Evolutionary conservation across 139 green algal species (phyloP), one percentile per base, ranked within the genome.

Genomic region (Trebouxia sp.): DNA sequence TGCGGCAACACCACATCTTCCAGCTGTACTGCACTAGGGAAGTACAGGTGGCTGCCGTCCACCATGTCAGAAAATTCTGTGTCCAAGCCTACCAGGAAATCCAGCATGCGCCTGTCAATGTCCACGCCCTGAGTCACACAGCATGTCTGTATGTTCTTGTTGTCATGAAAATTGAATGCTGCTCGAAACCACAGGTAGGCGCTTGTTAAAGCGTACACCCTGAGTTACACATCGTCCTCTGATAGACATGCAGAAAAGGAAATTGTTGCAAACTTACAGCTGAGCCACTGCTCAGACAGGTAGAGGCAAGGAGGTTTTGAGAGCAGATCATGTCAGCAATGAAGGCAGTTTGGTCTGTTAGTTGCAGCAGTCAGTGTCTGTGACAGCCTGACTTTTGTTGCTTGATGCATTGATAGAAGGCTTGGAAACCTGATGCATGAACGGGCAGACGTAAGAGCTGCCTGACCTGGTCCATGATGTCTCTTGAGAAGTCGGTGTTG

Each of bases 21-120:
- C 22, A 81, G 53, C 8, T 53, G 55, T 37, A 81, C 76, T 22
- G 41, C 53, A 6, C 35, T 45, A 0, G 76, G 76, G 38, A 75
- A 81, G 38, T 81, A 81, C 76, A 81, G 76, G 26, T 81, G 76
- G 37, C 43, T 67, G 53, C 76, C 76, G 42, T 81, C 76, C 26
- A 81, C 76, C 76, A 81, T 67, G 42, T 81, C 76, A 15, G 35
- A 56, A 38, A 81, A 81, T 38, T 81, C 76, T 1, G 76, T 81
- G 53, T 81, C 76, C 7, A 81, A 55, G 10, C 76, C 76, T 15
- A 74, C 55, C 14, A 81, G 55, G 55, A 81, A 81, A 39, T 81
- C 76, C 53, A 81, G 55, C 76, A 81, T 81, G 28, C 76, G 76
- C 26, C 76, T 65, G 53, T 81, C 76, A 37, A 81, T 50, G 55